These are phyloP conservation scores for Kwoniella shandongensis DNA, from an alignment of 768 basidiomycete species.

Conservation along the genomic window DNA sequence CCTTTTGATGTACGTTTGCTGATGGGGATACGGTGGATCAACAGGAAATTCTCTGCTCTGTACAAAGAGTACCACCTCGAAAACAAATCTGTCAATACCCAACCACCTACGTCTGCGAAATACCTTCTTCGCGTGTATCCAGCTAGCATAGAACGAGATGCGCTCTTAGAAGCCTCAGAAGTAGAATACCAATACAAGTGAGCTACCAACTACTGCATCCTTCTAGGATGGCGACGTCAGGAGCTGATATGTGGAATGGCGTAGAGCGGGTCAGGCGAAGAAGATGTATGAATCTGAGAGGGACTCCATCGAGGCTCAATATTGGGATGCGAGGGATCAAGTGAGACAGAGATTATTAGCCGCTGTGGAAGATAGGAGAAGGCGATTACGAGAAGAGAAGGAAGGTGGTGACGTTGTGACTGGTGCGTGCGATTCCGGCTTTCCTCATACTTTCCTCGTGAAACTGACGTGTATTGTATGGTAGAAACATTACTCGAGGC, in stretches of 20 bases:
- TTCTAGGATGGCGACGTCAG: neutral
- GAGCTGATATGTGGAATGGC: constrained; percentile 2
- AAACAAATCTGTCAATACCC: constrained; percentile 43
- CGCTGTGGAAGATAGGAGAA: constrained; percentile 54
- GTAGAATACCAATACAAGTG: constrained; percentile 55
- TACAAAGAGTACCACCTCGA: constrained; percentile 51
- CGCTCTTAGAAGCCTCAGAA: constrained; percentile 51
- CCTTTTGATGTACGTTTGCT: neutral
- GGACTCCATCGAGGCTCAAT: constrained; percentile 56
- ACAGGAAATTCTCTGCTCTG: constrained; percentile 51
- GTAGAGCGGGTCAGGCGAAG: constrained; percentile 44
- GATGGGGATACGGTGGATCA: neutral
- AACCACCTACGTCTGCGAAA: constrained; percentile 47
- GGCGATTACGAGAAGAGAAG: constrained; percentile 56
- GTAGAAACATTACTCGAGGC: constrained; percentile 46
- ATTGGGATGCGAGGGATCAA: constrained; percentile 54
- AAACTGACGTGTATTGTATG: neutral
- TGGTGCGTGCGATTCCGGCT: constrained; percentile 40
- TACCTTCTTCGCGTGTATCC: constrained; percentile 54
- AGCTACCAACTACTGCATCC: constrained; percentile 10
- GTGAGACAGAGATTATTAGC: constrained; percentile 54
- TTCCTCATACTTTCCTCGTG: neutral
- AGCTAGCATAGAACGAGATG: constrained; percentile 54
- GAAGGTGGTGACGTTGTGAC: constrained; percentile 55
- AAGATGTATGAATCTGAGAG: constrained; percentile 55